phyloP scores from a whole-genome alignment of 495 filamentous ascomycete species.

The Neurospora intermedia region DNA sequence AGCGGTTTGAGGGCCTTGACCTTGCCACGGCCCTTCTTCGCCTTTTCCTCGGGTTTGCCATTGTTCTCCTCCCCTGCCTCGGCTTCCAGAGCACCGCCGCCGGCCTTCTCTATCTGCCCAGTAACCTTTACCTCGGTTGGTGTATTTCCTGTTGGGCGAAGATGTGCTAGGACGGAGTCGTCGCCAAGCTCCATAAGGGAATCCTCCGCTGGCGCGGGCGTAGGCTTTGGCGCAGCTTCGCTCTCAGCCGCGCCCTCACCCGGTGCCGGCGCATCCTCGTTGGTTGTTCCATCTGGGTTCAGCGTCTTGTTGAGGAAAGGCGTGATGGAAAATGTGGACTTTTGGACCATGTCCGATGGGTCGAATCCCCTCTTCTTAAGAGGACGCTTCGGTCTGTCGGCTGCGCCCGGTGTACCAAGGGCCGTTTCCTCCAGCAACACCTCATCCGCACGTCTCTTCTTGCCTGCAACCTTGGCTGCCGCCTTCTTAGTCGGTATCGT shows the following conservation, averaged over 20 bases:
- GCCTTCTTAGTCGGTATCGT: conserved; percentile 26
- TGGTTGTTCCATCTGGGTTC: conserved; percentile 22
- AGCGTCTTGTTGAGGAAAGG: conserved; percentile 77
- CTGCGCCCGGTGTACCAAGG: conserved; percentile 27
- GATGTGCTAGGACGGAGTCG: conserved; percentile 10
- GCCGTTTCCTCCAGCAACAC: conserved; percentile 21
- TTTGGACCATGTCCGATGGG: conserved; percentile 58
- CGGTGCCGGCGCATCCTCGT: background rate
- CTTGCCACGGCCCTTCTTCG: conserved; percentile 2
- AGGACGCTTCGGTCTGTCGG: conserved; percentile 24
- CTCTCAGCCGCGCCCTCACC: background rate
- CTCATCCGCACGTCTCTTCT: conserved; percentile 30
- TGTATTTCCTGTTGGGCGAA: conserved; percentile 6
- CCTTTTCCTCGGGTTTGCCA: conserved; percentile 17
- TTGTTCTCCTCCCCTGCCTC: background rate
- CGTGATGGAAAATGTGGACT: conserved; percentile 86
- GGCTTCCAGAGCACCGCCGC: background rate
- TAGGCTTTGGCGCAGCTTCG: conserved; percentile 4
- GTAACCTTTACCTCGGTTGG: conserved; percentile 37
- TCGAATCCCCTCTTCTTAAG: conserved; percentile 42
- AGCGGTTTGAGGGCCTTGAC: background rate
- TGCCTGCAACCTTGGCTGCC: conserved; percentile 21
- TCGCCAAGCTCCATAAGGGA: conserved; percentile 4
- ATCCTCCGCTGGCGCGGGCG: conserved; percentile 3
- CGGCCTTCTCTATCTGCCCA: conserved; percentile 18